phyloP scores from a whole-genome alignment of 305 asterid species.

The Solanum chacoense region DNA sequence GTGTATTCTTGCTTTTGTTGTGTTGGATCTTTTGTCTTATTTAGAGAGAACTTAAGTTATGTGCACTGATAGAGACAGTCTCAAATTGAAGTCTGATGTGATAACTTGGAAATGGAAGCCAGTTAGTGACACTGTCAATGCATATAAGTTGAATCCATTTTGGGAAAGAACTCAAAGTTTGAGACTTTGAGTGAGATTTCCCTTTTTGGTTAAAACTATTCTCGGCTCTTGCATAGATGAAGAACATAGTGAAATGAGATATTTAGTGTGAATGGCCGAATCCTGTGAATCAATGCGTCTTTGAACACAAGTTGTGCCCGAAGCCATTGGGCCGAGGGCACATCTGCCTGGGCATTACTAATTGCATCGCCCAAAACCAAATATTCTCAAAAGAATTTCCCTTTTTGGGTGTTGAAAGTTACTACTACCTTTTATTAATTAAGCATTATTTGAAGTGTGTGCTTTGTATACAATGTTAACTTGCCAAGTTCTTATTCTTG shows the following conservation, averaged over 20 bases:
- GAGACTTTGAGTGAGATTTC: background rate
- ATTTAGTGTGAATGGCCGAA: background rate
- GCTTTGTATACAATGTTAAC: conserved; percentile 8
- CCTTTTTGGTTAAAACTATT: background rate
- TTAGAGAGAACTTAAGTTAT: background rate
- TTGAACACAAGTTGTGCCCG: background rate
- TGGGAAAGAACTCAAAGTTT: background rate
- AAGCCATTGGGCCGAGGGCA: background rate
- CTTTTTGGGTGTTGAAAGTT: background rate
- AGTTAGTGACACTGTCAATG: background rate
- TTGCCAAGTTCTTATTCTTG: conserved; percentile 18
- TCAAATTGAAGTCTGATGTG: background rate
- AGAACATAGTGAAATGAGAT: background rate
- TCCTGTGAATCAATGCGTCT: background rate
- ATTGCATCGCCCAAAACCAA: background rate
- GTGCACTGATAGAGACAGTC: background rate
- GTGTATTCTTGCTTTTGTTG: background rate
- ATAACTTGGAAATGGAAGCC: background rate
- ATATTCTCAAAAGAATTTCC: background rate
- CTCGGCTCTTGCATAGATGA: background rate
- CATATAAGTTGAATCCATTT: background rate
- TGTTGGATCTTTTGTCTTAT: background rate
- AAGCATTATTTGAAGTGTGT: background rate
- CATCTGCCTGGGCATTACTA: background rate
- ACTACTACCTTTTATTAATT: background rate